These are phyloP conservation scores for Penicillium manginii DNA, from an alignment of 495 filamentous ascomycete species.

Conservation along the genomic window DNA sequence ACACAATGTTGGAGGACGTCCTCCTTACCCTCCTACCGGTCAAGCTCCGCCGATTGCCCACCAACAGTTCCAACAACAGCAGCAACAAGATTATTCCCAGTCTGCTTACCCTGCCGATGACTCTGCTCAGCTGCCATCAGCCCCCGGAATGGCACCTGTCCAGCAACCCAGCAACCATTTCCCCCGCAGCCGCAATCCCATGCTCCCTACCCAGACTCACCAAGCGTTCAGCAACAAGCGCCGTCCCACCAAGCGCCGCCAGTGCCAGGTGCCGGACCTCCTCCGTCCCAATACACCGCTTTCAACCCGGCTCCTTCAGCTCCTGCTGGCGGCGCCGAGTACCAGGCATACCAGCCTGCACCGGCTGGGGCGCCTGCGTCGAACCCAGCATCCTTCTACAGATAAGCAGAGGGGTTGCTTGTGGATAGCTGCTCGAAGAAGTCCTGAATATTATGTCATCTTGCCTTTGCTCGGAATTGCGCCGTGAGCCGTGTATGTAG, in stretches of 20 bases:
- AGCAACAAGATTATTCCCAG: constrained; percentile 56
- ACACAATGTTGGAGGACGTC: constrained; percentile 32
- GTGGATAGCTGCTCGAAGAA: background rate
- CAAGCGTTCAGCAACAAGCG: constrained; percentile 48
- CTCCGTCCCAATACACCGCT: constrained; percentile 47
- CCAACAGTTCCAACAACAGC: constrained; percentile 42
- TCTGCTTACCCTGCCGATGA: constrained; percentile 65
- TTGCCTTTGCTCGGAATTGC: constrained; percentile 13
- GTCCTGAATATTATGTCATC: constrained; percentile 3
- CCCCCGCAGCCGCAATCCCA: constrained; percentile 46
- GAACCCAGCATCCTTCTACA: constrained; percentile 50
- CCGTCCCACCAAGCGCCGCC: constrained; percentile 52
- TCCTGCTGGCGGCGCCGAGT: constrained; percentile 41
- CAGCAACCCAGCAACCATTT: constrained; percentile 36
- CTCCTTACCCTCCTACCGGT: constrained; percentile 50
- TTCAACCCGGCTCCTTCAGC: constrained; percentile 36
- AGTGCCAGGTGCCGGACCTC: constrained; percentile 45
- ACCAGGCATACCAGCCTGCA: constrained; percentile 57
- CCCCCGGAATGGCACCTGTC: constrained; percentile 26
- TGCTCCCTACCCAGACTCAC: constrained; percentile 49
- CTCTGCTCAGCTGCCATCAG: constrained; percentile 35
- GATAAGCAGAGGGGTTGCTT: constrained; percentile 23
- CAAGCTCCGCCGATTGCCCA: constrained; percentile 41
- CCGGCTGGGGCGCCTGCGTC: constrained; percentile 35
- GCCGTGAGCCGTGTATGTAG: constrained; percentile 17